phyloP scores from a whole-genome alignment of 1,139 yeast genomes.

The Trichomonascaceae sp. region DNA sequence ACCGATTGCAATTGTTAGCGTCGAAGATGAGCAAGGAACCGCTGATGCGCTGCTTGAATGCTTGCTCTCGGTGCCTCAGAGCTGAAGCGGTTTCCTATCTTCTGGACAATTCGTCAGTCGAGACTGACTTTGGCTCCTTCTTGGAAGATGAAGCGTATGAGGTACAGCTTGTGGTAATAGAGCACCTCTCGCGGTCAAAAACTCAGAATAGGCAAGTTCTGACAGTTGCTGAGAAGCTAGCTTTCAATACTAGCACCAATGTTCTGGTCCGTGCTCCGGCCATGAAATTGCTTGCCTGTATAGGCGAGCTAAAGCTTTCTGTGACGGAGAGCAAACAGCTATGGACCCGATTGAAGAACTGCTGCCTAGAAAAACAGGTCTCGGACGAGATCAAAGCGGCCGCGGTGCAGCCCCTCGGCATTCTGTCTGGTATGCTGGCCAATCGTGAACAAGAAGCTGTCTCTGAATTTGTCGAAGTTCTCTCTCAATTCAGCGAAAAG shows the following conservation, averaged over 20 bases:
- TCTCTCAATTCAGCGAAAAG: slow-evolving; percentile 17
- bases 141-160: slow-evolving; percentile 32
- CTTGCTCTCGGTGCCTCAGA: slow-evolving; percentile 20
- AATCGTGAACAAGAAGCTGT: slow-evolving; percentile 9
- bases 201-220: slow-evolving; percentile 9
- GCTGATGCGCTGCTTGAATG: slow-evolving; percentile 3
- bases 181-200: slow-evolving; percentile 3
- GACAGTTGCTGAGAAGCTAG: background rate
- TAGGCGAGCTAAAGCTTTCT: slow-evolving; percentile 16
- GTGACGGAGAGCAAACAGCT: slow-evolving; percentile 4
- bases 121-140: slow-evolving; percentile 18
- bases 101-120: slow-evolving; percentile 7
- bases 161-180: slow-evolving; percentile 35
- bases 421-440: slow-evolving; percentile 21
- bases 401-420: slow-evolving; percentile 39
- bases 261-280: slow-evolving; percentile 33
- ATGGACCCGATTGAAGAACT: no score
- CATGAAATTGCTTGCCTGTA: slow-evolving; percentile 29
- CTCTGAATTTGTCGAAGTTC: slow-evolving; percentile 18
- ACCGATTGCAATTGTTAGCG: slow-evolving; percentile 1
- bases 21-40: slow-evolving; percentile 1
- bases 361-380: no score
- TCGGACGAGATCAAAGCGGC: slow-evolving; percentile 38
- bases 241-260: background rate
- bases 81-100: slow-evolving; percentile 19